Percentiles rank a stretch among this genome's conserved stretches.
These are phyloP conservation scores for Closterium sp. DNA, from an alignment of 139 green algal species.

Conservation along the genomic window DNA sequence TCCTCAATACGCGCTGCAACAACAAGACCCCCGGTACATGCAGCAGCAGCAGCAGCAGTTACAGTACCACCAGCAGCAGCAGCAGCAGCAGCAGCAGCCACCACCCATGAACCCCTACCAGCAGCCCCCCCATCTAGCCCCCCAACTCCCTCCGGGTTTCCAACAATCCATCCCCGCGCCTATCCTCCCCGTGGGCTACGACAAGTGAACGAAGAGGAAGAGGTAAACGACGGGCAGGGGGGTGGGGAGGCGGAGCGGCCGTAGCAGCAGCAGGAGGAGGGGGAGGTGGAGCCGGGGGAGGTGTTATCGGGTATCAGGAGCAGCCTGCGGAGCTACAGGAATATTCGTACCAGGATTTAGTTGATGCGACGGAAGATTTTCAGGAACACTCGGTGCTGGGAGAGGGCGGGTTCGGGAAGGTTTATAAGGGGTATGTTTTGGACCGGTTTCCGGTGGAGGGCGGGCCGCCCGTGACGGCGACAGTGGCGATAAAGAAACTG, in stretches of 20 bases:
- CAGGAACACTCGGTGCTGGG: constrained; percentile 12
- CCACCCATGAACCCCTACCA: not conserved
- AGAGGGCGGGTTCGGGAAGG: constrained; percentile 19
- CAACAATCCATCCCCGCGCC: not conserved
- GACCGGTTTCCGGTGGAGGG: not conserved
- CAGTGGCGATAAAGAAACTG: not conserved
- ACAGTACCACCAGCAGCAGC: not conserved
- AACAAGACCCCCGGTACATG: not conserved
- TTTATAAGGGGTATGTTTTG: constrained; percentile 20
- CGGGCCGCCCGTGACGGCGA: not conserved
- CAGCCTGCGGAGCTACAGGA: constrained; percentile 4
- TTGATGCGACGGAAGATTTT: constrained; percentile 30
- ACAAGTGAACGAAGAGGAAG: constrained; percentile 2
- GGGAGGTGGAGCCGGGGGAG: no score
- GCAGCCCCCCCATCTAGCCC: not conserved
- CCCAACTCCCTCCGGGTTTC: not conserved
- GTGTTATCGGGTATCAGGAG: not conserved
- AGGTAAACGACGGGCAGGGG: not conserved
- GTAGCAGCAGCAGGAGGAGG: not conserved
- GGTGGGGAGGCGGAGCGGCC: not conserved
- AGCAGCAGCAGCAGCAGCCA: not conserved
- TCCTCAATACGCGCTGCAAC: not conserved
- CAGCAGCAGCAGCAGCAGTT: not conserved
- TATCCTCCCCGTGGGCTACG: not conserved
- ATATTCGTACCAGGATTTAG: constrained; percentile 18